Percentiles rank a stretch among this genome's conserved stretches.
phyloP scores from a whole-genome alignment of 2,329 filamentous ascomycete genomes.

The Neofusicoccum ribis region DNA sequence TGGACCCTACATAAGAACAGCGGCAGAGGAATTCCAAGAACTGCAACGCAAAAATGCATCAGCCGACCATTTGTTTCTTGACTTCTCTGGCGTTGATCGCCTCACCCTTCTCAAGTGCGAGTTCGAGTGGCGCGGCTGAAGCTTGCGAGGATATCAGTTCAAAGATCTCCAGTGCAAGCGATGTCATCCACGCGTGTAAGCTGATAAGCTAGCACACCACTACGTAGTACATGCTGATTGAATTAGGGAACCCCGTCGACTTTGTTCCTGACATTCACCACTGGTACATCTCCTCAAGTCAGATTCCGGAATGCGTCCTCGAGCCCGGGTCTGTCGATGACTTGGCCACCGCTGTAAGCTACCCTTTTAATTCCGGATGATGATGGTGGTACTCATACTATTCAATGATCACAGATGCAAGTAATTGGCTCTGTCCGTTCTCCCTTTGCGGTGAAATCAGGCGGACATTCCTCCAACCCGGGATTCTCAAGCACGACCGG shows the following conservation, averaged over 20 bases:
- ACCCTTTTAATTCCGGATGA: background rate
- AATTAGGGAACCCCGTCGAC: background rate
- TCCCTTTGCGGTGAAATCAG: background rate
- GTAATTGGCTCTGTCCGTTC: background rate
- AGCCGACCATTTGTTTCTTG: background rate
- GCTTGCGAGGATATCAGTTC: background rate
- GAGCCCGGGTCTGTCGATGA: background rate
- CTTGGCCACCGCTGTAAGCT: background rate
- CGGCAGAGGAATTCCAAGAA: background rate
- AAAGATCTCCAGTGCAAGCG: background rate
- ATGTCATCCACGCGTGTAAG: background rate
- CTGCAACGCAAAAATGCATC: background rate
- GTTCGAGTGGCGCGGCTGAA: background rate
- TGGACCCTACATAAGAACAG: background rate
- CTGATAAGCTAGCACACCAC: too few species aligned
- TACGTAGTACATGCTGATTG: background rate
- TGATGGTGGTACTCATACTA: background rate
- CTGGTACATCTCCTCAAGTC: constrained; percentile 5
- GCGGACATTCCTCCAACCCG: constrained; percentile 4
- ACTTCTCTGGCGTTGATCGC: background rate
- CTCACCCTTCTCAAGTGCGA: background rate
- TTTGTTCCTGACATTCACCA: background rate
- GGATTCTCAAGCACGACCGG: constrained; percentile 10
- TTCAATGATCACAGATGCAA: background rate
- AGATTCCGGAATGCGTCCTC: constrained; percentile 3